Base-by-base conservation (phyloP, 805 yeast genomes). In the Hyphopichia homilentoma region DNA sequence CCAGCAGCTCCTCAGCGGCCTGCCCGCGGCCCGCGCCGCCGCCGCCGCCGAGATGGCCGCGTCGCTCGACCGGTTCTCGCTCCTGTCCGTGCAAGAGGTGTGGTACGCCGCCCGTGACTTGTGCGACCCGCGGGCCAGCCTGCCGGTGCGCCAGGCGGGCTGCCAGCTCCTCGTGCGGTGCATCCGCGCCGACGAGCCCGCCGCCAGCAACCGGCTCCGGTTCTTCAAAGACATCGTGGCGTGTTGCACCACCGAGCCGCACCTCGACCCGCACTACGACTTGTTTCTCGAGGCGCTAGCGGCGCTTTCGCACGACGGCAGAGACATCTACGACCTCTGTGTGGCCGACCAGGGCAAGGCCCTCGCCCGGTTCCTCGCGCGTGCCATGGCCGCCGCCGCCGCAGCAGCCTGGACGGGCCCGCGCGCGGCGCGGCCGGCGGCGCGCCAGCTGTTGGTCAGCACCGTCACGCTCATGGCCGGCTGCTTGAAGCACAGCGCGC, bases 41-140 rank as follows among this genome's bases (percentile, higher is more conserved):
- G 78, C 83, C 0, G 78, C 84, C 0, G 62, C 61, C 2, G 54
- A 68, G 14, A 54, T 86, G 25, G 58, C 73, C 5, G 67, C 67
- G 2, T 62, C 76, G 3, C 54, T 85, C 2, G 69, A 69, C 15
- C 72, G 68, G 29, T 69, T 68, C 30, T 62, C 79, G 3, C 68
- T 78, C 2, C 66, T 80, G 0, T 72, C 82, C 2, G 67, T 84
- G 4, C 79, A 85, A 0, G 88, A 83, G 40, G 66, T 85, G 2
- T 86, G 96, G 96, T 77, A 80, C 51, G 58, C 78, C 32, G 80
- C 82, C 0, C 61, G 73, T 38, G 75, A 70, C 31, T 55, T 81
- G 51, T 65, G 84, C 31, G 60, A 61, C 5, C 53, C 65, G 3
- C 57, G 81, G 17, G 35, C 44, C 5, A 52, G 48, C 22, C 36